Conservation (phyloP, 305 asterid genomes). For the Fraxinus platypoda region DNA sequence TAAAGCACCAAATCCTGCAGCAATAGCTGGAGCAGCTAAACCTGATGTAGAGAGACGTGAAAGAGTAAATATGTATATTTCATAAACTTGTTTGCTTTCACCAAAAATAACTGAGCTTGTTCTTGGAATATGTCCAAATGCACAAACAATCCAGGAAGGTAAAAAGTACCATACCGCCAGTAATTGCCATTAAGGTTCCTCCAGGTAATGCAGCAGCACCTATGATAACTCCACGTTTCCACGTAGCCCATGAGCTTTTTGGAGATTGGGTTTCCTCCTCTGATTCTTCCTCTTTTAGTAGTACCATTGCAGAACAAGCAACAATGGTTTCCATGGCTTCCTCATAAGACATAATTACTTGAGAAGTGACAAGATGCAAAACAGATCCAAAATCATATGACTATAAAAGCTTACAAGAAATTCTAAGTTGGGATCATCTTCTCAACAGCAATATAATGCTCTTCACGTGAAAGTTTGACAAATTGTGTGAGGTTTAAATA, state of each 20-base stretch:
- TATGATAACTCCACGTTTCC: slow-evolving; percentile 93
- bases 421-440: slow-evolving; percentile 15
- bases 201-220: slow-evolving; percentile 98
- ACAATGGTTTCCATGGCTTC: slow-evolving; percentile 86
- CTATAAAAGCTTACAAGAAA: not conserved
- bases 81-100: not conserved
- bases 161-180: slow-evolving; percentile 62
- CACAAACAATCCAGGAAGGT: slow-evolving; percentile 18
- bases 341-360: slow-evolving; percentile 41
- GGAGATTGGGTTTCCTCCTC: slow-evolving; percentile 51
- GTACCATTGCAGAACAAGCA: slow-evolving; percentile 91
- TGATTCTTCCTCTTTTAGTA: slow-evolving; percentile 65
- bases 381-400: not conserved
- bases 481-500: not conserved
- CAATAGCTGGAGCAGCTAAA: slow-evolving; percentile 97
- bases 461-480: not conserved
- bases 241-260: slow-evolving; percentile 69
- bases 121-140: not conserved
- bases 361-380: not conserved
- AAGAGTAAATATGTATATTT: slow-evolving; percentile 10
- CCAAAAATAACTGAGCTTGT: not conserved
- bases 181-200: slow-evolving; percentile 93
- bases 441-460: slow-evolving; percentile 2
- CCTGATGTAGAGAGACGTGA: slow-evolving; percentile 48
- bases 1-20: slow-evolving; percentile 90